Evolutionary conservation across 768 basidiomycete species (phyloP).

Genomic region (Dioszegia hungarica): DNA sequence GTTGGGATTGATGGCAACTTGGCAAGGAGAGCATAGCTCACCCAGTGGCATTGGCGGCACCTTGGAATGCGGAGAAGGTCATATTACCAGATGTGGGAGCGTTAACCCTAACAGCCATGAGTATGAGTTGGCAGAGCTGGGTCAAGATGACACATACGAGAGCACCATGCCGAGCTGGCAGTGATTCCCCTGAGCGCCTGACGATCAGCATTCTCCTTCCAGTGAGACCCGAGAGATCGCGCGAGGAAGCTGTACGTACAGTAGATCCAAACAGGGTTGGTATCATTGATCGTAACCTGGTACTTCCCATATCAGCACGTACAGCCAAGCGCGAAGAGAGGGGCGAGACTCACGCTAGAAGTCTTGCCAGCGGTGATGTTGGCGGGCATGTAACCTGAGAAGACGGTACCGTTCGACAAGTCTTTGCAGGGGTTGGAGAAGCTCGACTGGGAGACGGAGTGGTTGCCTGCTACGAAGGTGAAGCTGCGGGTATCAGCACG

Average conservation of each 20-base stretch:
- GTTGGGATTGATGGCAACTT: too few relatives aligned
- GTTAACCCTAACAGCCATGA: background rate
- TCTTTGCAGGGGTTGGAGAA: background rate
- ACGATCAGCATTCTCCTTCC: background rate
- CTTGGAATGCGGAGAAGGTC: background rate
- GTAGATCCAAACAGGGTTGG: slow-evolving; percentile 1
- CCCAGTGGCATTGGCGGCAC: background rate
- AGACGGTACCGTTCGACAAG: background rate
- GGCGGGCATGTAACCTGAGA: slow-evolving; percentile 3
- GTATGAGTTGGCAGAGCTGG: too few relatives aligned
- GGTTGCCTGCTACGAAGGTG: slow-evolving; percentile 3
- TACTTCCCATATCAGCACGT: background rate
- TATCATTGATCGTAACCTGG: background rate
- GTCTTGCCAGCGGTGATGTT: slow-evolving; percentile 1
- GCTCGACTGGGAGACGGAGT: background rate
- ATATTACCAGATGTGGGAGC: background rate
- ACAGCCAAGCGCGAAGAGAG: background rate
- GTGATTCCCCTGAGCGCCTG: slow-evolving; percentile 1
- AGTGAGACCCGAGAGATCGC: background rate
- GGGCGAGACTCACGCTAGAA: background rate
- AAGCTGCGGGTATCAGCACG: slow-evolving; percentile 1
- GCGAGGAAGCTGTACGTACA: too few relatives aligned
- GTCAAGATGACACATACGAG: background rate
- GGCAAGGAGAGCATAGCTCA: background rate
- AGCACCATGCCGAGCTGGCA: background rate